phyloP scores from a whole-genome alignment of 2,329 filamentous ascomycete species.

The Rhinocladiella mackenziei region DNA sequence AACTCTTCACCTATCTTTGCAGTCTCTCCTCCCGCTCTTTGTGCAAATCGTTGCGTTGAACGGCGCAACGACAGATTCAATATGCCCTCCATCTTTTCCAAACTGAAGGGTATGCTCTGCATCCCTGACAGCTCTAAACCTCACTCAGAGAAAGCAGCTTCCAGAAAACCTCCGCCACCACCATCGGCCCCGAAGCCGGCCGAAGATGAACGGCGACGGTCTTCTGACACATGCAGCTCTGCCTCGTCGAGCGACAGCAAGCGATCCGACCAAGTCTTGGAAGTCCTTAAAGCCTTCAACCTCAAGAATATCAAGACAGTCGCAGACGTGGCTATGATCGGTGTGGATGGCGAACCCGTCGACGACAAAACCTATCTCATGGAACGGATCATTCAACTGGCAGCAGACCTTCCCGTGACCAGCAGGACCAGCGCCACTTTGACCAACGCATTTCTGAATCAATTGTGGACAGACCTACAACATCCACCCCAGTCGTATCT shows the following conservation, averaged over 20 bases:
- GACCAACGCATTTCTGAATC: constrained; percentile 63
- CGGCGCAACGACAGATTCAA: not conserved
- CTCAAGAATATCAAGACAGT: constrained; percentile 61
- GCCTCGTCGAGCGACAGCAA: constrained; percentile 9
- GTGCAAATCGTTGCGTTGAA: not conserved
- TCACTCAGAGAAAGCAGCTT: constrained; percentile 6
- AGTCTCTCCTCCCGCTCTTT: not conserved
- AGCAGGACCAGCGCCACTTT: constrained; percentile 60
- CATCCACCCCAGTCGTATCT: constrained; percentile 63
- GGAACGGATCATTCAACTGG: constrained; percentile 67
- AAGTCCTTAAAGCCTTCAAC: constrained; percentile 57
- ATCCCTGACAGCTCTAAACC: constrained; percentile 5
- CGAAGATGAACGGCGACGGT: constrained; percentile 1
- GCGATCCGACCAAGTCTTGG: constrained; percentile 36
- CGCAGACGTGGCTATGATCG: constrained; percentile 56
- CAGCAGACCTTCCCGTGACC: constrained; percentile 59
- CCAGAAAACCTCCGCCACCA: not conserved
- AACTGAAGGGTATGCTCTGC: constrained; percentile 15
- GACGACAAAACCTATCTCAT: constrained; percentile 77
- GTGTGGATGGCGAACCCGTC: constrained; percentile 59
- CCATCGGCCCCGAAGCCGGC: constrained; percentile 2
- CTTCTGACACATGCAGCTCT: constrained; percentile 8
- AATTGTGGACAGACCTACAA: constrained; percentile 67
- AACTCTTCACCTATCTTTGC: too few relatives aligned
- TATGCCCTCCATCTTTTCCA: constrained; percentile 15